phyloP scores from a whole-genome alignment of 108 stramenopile genomes.

The Pseudonitzschia multiseries region DNA sequence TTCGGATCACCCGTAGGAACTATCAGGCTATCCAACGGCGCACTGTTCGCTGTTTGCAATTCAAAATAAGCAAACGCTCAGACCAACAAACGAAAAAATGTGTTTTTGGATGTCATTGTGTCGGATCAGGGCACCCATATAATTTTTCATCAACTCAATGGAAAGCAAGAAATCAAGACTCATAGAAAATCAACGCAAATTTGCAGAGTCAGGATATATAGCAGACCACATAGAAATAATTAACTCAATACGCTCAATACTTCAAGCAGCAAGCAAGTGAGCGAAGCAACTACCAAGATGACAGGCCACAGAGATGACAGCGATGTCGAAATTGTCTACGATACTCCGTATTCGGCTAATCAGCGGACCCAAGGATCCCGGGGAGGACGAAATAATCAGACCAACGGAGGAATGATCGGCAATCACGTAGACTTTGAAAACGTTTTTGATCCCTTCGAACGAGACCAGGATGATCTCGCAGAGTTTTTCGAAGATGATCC shows the following conservation, averaged over 20 bases:
- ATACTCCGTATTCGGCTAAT: not conserved
- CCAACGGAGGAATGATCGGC: slow-evolving; percentile 2
- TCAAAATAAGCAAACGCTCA: too few species aligned
- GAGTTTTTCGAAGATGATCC: slow-evolving; percentile 36
- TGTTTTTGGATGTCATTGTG: too few species aligned
- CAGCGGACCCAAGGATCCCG: not conserved
- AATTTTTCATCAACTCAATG: not conserved
- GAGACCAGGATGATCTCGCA: slow-evolving; percentile 27
- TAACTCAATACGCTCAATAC: not conserved
- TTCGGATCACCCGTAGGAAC: too few species aligned
- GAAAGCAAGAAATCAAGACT: not conserved
- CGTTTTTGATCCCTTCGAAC: slow-evolving; percentile 35
- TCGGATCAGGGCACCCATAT: too few species aligned
- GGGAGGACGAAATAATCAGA: not conserved
- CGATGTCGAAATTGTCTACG: slow-evolving; percentile 14
- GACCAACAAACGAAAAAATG: too few species aligned
- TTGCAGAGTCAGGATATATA: not conserved
- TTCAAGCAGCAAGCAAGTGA: not conserved
- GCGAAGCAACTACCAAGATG: not conserved
- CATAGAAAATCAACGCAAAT: not conserved
- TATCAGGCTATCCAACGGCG: too few species aligned
- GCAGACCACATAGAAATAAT: too few species aligned
- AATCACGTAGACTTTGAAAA: slow-evolving; percentile 28
- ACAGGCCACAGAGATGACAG: not conserved
- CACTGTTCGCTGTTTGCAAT: too few species aligned